These are phyloP conservation scores for Sporothrix sp. DNA, from an alignment of 2,329 filamentous ascomycete species.

Conservation along the genomic window DNA sequence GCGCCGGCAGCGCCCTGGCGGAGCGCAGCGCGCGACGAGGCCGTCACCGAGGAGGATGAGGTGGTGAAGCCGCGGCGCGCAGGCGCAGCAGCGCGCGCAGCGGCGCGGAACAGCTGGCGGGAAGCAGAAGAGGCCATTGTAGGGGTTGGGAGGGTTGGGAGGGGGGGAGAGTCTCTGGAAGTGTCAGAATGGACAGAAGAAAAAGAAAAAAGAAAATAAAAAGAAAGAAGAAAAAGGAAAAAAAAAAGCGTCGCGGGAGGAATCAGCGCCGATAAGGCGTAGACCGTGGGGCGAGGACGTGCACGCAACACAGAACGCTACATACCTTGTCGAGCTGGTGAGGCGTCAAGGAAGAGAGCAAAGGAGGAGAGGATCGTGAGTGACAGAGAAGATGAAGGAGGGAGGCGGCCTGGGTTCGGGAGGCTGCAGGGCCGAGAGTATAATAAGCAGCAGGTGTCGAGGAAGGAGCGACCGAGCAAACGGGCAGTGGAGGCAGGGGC, in stretches of 20 bases:
- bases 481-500: neutral
- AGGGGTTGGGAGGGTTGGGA: no score
- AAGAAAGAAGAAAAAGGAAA: neutral
- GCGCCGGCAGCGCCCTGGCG: constrained; percentile 44
- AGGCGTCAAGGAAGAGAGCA: no score
- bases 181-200: neutral
- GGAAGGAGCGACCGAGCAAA: constrained; percentile 4
- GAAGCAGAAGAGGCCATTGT: constrained; percentile 36
- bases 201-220: neutral
- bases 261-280: neutral
- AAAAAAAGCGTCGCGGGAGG: neutral
- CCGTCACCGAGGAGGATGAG: constrained; percentile 48
- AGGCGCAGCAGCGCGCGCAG: constrained; percentile 42
- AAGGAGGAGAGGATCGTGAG: neutral
- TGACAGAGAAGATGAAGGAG: no score
- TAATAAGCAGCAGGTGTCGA: no score
- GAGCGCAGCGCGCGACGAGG: constrained; percentile 56
- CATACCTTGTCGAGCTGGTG: no score
- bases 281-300: neutral
- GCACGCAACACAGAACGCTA: neutral
- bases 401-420: no score
- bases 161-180: no score
- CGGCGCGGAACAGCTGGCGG: constrained; percentile 47
- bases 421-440: neutral
- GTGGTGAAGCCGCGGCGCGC: constrained; percentile 13